These are phyloP conservation scores for Vitis rupestris DNA, from an alignment of 164 flowering plant species.

Conservation along the genomic window DNA sequence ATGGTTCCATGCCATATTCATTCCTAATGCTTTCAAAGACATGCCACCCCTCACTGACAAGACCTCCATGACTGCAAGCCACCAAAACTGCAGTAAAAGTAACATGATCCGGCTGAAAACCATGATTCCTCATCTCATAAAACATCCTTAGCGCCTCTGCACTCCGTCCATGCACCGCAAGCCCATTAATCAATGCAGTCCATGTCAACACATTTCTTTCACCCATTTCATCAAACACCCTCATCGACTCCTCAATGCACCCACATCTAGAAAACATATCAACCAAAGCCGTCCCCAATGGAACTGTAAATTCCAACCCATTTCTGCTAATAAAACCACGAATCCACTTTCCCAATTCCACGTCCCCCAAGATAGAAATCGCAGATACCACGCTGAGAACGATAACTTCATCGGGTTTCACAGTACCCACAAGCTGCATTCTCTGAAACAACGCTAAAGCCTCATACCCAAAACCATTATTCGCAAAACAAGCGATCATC, in stretches of 20 bases:
- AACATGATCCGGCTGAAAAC: slow-evolving; percentile 32
- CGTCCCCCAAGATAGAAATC: slow-evolving; percentile 32
- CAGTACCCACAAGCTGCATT: slow-evolving; percentile 35
- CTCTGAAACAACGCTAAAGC: slow-evolving; percentile 33
- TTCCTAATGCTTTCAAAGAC: slow-evolving; percentile 38
- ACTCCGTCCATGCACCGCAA: slow-evolving; percentile 45
- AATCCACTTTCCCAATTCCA: slow-evolving; percentile 48
- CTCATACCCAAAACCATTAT: slow-evolving; percentile 29
- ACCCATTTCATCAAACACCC: slow-evolving; percentile 42
- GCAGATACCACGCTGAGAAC: slow-evolving; percentile 40
- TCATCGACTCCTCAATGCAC: slow-evolving; percentile 29
- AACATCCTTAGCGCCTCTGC: slow-evolving; percentile 32
- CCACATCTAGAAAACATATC: slow-evolving; percentile 51
- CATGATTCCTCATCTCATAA: slow-evolving; percentile 32
- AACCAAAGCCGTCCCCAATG: slow-evolving; percentile 41
- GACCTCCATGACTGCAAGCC: slow-evolving; percentile 58
- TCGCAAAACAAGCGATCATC: slow-evolving; percentile 27
- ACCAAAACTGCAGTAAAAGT: slow-evolving; percentile 35
- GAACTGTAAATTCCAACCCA: slow-evolving; percentile 21
- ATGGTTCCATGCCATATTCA: slow-evolving; percentile 33
- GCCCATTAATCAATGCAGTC: slow-evolving; percentile 47
- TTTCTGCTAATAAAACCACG: slow-evolving; percentile 22
- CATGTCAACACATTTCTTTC: slow-evolving; percentile 41
- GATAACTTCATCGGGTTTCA: slow-evolving; percentile 38
- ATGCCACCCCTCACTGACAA: slow-evolving; percentile 42